These are phyloP conservation scores for Nakataea oryzae DNA, from an alignment of 2,329 filamentous ascomycete genomes.

Conservation along the genomic window DNA sequence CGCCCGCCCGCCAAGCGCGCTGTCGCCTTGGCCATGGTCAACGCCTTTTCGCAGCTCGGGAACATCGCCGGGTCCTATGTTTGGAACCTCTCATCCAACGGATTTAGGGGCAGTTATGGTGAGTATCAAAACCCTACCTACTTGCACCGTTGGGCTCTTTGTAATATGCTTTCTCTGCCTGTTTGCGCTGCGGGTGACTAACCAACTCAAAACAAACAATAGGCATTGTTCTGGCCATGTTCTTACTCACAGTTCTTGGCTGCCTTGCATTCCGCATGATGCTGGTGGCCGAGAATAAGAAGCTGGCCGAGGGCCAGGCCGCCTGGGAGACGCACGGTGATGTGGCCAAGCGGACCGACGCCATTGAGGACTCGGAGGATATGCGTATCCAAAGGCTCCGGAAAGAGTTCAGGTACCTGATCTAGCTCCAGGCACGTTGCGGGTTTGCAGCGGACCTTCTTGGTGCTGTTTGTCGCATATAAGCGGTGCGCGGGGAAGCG, in stretches of 20 bases:
- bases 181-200: too few relatives aligned
- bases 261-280: slow-evolving; percentile 37
- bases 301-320: slow-evolving; percentile 25
- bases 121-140: too few relatives aligned
- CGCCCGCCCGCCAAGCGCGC: slow-evolving; percentile 50
- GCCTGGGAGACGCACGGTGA: slow-evolving; percentile 24
- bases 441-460: too few relatives aligned
- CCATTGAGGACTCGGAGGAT: slow-evolving; percentile 29
- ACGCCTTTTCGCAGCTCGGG: slow-evolving; percentile 45
- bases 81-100: slow-evolving; percentile 38
- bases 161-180: too few relatives aligned
- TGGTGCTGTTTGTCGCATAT: too few relatives aligned
- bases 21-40: slow-evolving; percentile 50
- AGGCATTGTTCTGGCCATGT: slow-evolving; percentile 53
- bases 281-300: slow-evolving; percentile 32
- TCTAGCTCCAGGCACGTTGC: slow-evolving; percentile 21
- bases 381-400: slow-evolving; percentile 20
- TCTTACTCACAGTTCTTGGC: slow-evolving; percentile 44
- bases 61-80: slow-evolving; percentile 21
- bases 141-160: too few relatives aligned
- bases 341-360: slow-evolving; percentile 27
- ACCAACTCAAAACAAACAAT: too few relatives aligned
- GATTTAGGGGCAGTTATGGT: slow-evolving; percentile 51
- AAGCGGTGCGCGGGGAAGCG: too few relatives aligned
- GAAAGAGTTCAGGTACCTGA: slow-evolving; percentile 36